These are phyloP conservation scores for Anisodus acutangulus DNA, from an alignment of 257 asterid species.

Conservation along the genomic window DNA sequence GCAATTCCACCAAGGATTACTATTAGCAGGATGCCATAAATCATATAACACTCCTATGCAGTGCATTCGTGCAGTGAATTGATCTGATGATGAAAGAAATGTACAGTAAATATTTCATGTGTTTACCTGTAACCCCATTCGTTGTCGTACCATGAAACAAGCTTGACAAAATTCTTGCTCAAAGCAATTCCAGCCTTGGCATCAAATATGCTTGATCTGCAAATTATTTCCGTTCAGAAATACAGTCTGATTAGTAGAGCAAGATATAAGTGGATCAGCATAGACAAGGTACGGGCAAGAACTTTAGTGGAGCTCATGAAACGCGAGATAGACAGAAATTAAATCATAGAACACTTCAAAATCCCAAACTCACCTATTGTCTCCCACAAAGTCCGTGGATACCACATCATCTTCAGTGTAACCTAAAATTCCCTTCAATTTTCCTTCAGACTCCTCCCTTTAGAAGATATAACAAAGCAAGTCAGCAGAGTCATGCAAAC, in stretches of 20 bases:
- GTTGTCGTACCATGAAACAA: constrained; percentile 87
- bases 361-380: constrained; percentile 56
- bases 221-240: not conserved
- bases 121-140: constrained; percentile 93
- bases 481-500: not conserved
- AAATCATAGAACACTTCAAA: not conserved
- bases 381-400: constrained; percentile 88
- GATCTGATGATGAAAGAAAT: constrained; percentile 6
- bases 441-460: constrained; percentile 85
- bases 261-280: not conserved
- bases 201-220: constrained; percentile 88
- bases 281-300: not conserved
- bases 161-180: constrained; percentile 66
- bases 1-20: constrained; percentile 39
- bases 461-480: not conserved
- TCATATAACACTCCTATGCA: not conserved
- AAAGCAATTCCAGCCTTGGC: constrained; percentile 94
- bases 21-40: not conserved
- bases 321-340: not conserved
- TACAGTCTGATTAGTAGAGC: not conserved
- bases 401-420: constrained; percentile 93
- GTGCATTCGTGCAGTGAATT: not conserved
- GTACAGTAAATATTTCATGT: not conserved
- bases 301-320: not conserved
- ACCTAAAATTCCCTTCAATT: constrained; percentile 83